Evolutionary conservation across 768 basidiomycete species (phyloP).

Genomic region (Pulveroboletus sp.): DNA sequence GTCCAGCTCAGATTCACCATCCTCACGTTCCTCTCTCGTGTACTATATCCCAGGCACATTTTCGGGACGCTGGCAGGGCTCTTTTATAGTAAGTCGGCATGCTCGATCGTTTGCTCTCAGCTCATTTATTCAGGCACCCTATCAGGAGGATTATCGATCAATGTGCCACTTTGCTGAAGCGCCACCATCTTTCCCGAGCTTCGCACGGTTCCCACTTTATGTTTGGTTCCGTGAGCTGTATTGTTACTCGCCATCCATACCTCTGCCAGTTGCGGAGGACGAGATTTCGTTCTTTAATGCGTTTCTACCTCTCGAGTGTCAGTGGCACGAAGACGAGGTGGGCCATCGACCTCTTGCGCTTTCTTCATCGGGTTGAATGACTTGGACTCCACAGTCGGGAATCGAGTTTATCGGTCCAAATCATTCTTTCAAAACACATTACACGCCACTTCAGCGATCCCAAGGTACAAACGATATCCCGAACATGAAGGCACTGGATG

Average conservation of each 20-base stretch:
- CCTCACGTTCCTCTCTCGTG: conserved; percentile 1
- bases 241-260: conserved; percentile 30
- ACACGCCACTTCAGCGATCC: conserved; percentile 30
- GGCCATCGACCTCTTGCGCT: not conserved
- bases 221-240: conserved; percentile 47
- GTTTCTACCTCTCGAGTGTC: conserved; percentile 42
- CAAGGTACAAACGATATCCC: conserved; percentile 11
- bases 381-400: conserved; percentile 18
- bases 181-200: conserved; percentile 33
- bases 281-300: conserved; percentile 38
- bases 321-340: conserved; percentile 32
- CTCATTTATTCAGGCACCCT: conserved; percentile 34
- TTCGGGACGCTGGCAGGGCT: conserved; percentile 47
- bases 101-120: not conserved
- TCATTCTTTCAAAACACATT: conserved; percentile 35
- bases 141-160: conserved; percentile 33
- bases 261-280: conserved; percentile 34
- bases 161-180: conserved; percentile 33
- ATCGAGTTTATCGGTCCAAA: conserved; percentile 30
- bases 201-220: conserved; percentile 44
- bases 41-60: conserved; percentile 42
- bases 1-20: not conserved
- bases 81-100: conserved; percentile 37
- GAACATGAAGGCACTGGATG: conserved; percentile 33
- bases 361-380: not conserved